Conservation (phyloP, 225 moss, liverwort and hornwort species). For the Sphagnum contortum region DNA sequence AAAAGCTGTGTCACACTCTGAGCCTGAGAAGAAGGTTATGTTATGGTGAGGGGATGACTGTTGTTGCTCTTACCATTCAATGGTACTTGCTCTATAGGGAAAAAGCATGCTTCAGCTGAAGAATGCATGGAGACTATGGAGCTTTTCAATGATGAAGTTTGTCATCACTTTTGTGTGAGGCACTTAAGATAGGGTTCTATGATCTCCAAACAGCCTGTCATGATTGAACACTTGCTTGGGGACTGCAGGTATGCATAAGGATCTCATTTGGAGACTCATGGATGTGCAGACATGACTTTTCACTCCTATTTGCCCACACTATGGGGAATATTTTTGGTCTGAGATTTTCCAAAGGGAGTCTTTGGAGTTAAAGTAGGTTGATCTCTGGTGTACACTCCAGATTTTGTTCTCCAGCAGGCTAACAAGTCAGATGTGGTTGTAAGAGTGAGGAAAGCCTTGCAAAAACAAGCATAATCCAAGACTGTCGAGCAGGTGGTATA, state of each 20-base stretch:
- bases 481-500: conserved; percentile 11
- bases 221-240: conserved; percentile 33
- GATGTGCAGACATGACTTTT: conserved; percentile 33
- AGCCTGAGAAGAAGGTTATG: conserved; percentile 50
- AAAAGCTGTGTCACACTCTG: conserved; percentile 37
- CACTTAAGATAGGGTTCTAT: conserved; percentile 42
- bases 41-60: conserved; percentile 51
- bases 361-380: conserved; percentile 39
- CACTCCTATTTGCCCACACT: conserved; percentile 43
- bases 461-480: conserved; percentile 38
- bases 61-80: conserved; percentile 50
- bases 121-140: conserved; percentile 35
- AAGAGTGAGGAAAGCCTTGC: conserved; percentile 37
- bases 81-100: conserved; percentile 26
- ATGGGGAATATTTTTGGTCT: conserved; percentile 34
- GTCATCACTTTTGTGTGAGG: conserved; percentile 42
- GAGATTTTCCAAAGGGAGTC: conserved; percentile 19
- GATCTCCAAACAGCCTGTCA: conserved; percentile 34
- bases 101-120: conserved; percentile 18
- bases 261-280: conserved; percentile 29
- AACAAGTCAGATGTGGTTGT: conserved; percentile 37
- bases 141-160: conserved; percentile 29
- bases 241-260: conserved; percentile 31
- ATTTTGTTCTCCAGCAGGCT: conserved; percentile 29
- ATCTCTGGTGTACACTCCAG: conserved; percentile 17